Evolutionary conservation across 495 filamentous ascomycete genomes (phyloP).

Genomic region (Astrothelium subdiscretum): DNA sequence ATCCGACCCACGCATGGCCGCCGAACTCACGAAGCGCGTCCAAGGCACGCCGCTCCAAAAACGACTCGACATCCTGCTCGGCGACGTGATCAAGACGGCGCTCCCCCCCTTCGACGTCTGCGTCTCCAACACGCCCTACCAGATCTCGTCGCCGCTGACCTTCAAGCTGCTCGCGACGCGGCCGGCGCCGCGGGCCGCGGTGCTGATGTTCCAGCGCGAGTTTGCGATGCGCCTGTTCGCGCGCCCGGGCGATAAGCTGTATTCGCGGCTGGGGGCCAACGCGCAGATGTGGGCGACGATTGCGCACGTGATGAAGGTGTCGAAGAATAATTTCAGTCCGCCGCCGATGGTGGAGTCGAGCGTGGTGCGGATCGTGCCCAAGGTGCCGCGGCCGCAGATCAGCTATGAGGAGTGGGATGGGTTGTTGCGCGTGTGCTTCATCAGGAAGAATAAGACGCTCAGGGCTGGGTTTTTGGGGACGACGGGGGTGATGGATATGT

Average conservation of each 20-base stretch:
- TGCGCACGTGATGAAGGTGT: constrained; percentile 83
- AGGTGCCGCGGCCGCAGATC: constrained; percentile 71
- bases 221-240: constrained; percentile 70
- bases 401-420: constrained; percentile 95
- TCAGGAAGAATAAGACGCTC: constrained; percentile 66
- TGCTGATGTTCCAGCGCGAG: constrained; percentile 85
- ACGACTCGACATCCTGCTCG: constrained; percentile 70
- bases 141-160: constrained; percentile 83
- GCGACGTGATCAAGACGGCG: constrained; percentile 87
- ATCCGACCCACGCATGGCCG: constrained; percentile 92
- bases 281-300: constrained; percentile 90
- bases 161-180: constrained; percentile 79
- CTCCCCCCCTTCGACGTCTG: constrained; percentile 82
- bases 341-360: constrained; percentile 82
- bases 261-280: constrained; percentile 77
- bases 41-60: constrained; percentile 74
- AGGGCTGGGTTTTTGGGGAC: constrained; percentile 64
- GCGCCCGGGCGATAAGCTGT: constrained; percentile 67
- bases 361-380: constrained; percentile 66
- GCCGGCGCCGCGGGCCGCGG: constrained; percentile 61
- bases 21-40: constrained; percentile 88
- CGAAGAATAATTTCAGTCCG: constrained; percentile 88
- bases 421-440: constrained; percentile 71
- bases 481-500: constrained; percentile 64
- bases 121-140: constrained; percentile 91